A percentile compares a stretch with the other conserved stretches of the same genome.
phyloP scores from a whole-genome alignment of 768 basidiomycete species.

The Coprinopsis sp. region DNA sequence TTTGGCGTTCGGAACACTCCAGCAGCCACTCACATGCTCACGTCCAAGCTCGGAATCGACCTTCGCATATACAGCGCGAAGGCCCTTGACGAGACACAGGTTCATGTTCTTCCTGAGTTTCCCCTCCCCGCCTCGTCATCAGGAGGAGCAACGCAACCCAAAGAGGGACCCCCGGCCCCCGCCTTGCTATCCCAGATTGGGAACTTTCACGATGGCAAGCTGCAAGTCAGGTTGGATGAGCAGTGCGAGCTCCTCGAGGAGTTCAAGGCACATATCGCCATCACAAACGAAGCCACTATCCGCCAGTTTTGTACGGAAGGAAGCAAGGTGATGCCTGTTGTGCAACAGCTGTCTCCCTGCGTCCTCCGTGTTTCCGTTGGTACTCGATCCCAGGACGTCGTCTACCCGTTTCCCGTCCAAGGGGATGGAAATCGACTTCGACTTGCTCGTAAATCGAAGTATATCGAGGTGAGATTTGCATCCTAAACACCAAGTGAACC shows the following conservation, averaged over 20 bases:
- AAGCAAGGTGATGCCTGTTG: conserved; percentile 14
- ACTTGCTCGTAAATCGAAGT: conserved; percentile 51
- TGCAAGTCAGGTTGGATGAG: conserved; percentile 20
- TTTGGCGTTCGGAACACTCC: conserved; percentile 26
- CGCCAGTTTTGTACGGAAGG: conserved; percentile 9
- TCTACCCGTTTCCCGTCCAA: conserved; percentile 9
- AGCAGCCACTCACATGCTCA: conserved; percentile 4
- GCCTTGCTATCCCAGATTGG: conserved; percentile 16
- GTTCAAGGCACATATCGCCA: conserved; percentile 11
- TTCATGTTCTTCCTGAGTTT: conserved; percentile 23
- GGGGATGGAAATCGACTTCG: conserved; percentile 21
- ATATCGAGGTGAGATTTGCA: conserved; percentile 33
- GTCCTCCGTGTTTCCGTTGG: conserved; percentile 7
- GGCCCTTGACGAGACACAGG: conserved; percentile 23
- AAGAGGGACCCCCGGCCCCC: not conserved
- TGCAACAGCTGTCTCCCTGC: conserved; percentile 6
- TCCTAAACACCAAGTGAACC: too few relatives aligned
- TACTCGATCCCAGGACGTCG: conserved; percentile 2
- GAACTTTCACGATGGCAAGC: conserved; percentile 8
- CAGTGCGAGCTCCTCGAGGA: conserved; percentile 19
- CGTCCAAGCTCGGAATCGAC: conserved; percentile 20
- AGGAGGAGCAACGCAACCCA: too few relatives aligned
- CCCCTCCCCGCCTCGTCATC: not conserved
- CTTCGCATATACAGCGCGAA: conserved; percentile 24
- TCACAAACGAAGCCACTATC: conserved; percentile 13